phyloP scores from a whole-genome alignment of 352 stramenopile genomes.

The Globisporangium radiosum region DNA sequence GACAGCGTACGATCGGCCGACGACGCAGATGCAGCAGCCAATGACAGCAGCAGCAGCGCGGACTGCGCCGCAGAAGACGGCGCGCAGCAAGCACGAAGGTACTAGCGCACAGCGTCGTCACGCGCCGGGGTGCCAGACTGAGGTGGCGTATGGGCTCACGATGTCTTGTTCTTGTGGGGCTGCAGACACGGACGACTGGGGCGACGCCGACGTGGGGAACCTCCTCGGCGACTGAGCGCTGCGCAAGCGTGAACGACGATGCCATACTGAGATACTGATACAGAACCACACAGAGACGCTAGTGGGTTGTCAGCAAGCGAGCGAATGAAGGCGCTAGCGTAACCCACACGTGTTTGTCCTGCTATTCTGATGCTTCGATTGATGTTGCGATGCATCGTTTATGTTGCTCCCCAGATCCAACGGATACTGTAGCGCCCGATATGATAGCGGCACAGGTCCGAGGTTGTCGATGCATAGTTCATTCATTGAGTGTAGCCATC shows the following conservation, averaged over 20 bases:
- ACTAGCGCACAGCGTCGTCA: slow-evolving; percentile 5
- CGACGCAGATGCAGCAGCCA: background rate
- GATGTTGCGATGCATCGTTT: no score
- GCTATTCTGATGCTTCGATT: no score
- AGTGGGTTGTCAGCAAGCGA: no score
- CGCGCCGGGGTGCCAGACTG: slow-evolving; percentile 5
- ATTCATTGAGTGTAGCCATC: no score
- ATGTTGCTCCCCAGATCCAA: no score
- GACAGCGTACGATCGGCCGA: slow-evolving; percentile 25
- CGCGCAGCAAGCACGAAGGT: slow-evolving; percentile 53
- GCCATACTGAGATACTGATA: no score
- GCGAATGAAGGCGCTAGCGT: no score
- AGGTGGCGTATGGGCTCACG: slow-evolving; percentile 8
- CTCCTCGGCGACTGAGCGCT: slow-evolving; percentile 48
- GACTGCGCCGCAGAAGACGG: slow-evolving; percentile 21
- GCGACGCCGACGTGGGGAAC: slow-evolving; percentile 71
- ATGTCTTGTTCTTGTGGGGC: slow-evolving; percentile 7
- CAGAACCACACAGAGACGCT: no score
- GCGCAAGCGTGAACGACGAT: no score
- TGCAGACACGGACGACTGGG: slow-evolving; percentile 72
- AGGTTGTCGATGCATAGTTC: no score
- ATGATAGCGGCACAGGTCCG: no score
- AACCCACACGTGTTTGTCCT: background rate
- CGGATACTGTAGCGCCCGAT: no score
- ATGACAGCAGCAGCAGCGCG: slow-evolving; percentile 9